Conservation (phyloP, 2,329 filamentous ascomycete species). For the Mariannaea elegans region DNA sequence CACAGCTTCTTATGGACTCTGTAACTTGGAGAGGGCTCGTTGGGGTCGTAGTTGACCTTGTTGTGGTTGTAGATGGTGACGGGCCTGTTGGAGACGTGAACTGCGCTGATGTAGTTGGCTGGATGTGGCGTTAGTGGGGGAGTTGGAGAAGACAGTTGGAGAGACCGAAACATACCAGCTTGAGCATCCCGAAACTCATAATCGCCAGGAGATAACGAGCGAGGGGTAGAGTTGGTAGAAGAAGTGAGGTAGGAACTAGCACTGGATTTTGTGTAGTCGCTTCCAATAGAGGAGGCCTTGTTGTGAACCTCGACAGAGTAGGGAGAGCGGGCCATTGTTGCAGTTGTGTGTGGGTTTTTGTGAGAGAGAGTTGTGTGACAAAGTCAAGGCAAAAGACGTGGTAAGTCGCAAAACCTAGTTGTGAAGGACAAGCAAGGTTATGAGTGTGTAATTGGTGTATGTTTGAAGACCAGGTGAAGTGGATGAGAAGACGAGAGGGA, state of each 20-base stretch:
- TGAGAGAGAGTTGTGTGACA: not conserved
- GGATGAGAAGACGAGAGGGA: not conserved
- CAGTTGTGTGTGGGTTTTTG: conserved; percentile 19
- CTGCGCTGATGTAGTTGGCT: conserved; percentile 40
- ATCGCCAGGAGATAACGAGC: conserved; percentile 40
- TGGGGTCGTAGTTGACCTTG: conserved; percentile 41
- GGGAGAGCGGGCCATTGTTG: conserved; percentile 37
- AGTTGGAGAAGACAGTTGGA: not conserved
- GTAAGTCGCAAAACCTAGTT: not conserved
- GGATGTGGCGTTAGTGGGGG: conserved; percentile 30
- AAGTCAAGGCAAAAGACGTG: not conserved
- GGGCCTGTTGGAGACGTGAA: conserved; percentile 30
- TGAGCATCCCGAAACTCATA: conserved; percentile 45
- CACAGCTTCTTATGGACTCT: not conserved
- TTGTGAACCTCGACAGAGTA: conserved; percentile 45
- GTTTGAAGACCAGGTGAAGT: not conserved
- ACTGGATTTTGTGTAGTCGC: conserved; percentile 39
- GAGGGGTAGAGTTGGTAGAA: conserved; percentile 38
- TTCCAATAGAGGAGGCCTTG: conserved; percentile 41
- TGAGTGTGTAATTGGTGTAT: not conserved
- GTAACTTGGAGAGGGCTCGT: conserved; percentile 44
- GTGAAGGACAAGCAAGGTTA: not conserved
- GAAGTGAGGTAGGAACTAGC: conserved; percentile 39
- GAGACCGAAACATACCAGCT: conserved; percentile 40
- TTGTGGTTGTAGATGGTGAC: conserved; percentile 45